Conservation (phyloP, 1,139 yeast genomes). For the Suhomyces taliae region DNA sequence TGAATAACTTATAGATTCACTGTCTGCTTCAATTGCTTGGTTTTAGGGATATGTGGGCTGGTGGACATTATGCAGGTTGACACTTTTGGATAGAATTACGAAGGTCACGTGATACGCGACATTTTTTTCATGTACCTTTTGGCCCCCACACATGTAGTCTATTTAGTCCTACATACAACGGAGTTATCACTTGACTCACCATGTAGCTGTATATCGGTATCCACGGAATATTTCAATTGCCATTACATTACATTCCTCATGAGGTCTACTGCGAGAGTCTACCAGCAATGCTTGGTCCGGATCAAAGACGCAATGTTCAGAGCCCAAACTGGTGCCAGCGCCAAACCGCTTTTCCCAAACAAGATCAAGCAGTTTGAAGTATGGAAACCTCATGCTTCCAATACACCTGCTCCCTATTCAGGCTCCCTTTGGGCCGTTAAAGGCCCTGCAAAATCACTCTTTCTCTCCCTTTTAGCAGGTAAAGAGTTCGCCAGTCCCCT, state of each 20-base stretch:
- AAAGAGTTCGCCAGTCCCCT: conserved; percentile 54
- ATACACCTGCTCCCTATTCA: background rate
- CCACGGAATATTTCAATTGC: too few relatives aligned
- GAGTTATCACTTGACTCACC: too few relatives aligned
- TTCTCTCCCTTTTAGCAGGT: conserved; percentile 35
- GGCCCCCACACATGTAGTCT: too few relatives aligned
- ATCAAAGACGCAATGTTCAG: conserved; percentile 21
- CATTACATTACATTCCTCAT: background rate
- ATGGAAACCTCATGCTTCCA: conserved; percentile 7
- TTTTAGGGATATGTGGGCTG: too few relatives aligned
- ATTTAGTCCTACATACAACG: too few relatives aligned
- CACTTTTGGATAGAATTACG: too few relatives aligned
- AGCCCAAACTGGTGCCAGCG: conserved; percentile 8
- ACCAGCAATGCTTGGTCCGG: conserved; percentile 13
- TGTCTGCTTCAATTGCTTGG: too few relatives aligned
- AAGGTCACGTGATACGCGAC: too few relatives aligned
- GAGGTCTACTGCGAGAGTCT: background rate
- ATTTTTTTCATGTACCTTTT: too few relatives aligned
- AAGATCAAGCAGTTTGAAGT: conserved; percentile 31
- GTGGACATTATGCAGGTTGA: too few relatives aligned
- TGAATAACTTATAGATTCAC: too few relatives aligned
- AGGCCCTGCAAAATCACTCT: conserved; percentile 37
- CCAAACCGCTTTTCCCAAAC: conserved; percentile 18
- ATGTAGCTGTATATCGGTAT: too few relatives aligned
- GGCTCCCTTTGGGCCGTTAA: conserved; percentile 35